Base-by-base conservation (phyloP, 2,329 filamentous ascomycete genomes). In the Dactylellina haptotyla region DNA sequence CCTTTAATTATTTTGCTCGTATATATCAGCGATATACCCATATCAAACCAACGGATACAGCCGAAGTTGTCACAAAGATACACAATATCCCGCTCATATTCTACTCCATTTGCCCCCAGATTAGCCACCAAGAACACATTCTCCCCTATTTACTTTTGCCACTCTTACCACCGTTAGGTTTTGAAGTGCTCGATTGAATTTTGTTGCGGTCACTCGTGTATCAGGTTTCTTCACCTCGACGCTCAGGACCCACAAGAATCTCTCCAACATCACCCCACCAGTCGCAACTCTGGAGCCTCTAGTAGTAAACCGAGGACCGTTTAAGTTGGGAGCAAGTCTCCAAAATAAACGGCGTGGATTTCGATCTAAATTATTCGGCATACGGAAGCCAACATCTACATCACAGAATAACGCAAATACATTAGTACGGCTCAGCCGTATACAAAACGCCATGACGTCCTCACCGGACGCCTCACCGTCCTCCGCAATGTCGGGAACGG, bases 371-470 rank as follows among this genome's bases (percentile, higher is more conserved):
- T 18, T 73, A 25, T 73, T 73, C 61, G 69, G 69, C 9, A 64
- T 73, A 43, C 69, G 69, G 32, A 73, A 73, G 57, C 69, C 69
- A 23, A 62, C 58, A 61, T 73, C 69, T 26, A 39, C 69, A 48
- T 66, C 69, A 57, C 69, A 73, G 9, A 73, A 61, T 66, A 65
- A 73, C 69, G 69, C 69, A 57, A 73, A 73, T 54, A 51, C 61
- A n/a, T 61, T 73, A 56, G 69, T 64, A 45, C 69, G 69, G 69
- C 69, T 73, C 28, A 73, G 69, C 69, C 69, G 69, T 73, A 73
- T 73, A 61, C 69, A 66, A 51, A 66, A 50, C 62, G 26, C 69
- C 48, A 73, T 73, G 69, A 66, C 69, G 46, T 73, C 69, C 61
- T 73, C 69, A 30, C 69, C 69, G 48, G 69, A 73, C 53, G 69